A percentile compares a stretch with the other conserved stretches of the same genome.
Conservation (phyloP, 1,139 yeast species). For the Saccharomyces hybrid region DNA sequence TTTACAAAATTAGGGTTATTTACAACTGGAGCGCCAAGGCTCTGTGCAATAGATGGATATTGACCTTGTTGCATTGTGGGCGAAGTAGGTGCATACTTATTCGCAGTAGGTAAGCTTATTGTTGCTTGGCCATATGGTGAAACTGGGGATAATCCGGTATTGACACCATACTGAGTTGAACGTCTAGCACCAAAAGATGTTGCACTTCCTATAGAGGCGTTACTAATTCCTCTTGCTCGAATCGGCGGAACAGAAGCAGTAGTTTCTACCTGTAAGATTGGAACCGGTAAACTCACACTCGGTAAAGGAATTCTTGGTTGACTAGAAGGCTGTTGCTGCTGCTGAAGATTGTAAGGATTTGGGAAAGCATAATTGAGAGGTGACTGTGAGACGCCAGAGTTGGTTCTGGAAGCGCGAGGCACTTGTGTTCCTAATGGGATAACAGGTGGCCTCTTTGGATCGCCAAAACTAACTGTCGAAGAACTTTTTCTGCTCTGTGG, state of each 20-base stretch:
- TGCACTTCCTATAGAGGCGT: slow-evolving; percentile 17
- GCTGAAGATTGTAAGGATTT: background rate
- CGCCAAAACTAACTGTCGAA: background rate
- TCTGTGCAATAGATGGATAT: background rate
- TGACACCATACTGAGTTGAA: background rate
- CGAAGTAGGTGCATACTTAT: background rate
- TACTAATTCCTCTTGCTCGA: slow-evolving; percentile 22
- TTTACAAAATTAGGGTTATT: slow-evolving; percentile 1
- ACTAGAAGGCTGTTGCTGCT: background rate
- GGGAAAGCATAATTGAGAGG: slow-evolving; percentile 4
- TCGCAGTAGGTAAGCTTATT: background rate
- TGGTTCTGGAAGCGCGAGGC: background rate
- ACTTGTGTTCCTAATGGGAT: background rate
- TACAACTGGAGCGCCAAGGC: slow-evolving; percentile 1
- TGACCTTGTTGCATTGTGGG: slow-evolving; percentile 2
- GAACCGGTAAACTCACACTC: slow-evolving; percentile 1
- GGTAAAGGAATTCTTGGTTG: slow-evolving; percentile 4
- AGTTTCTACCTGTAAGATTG: slow-evolving; percentile 2
- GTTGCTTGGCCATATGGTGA: background rate
- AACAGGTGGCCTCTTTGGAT: background rate
- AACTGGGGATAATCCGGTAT: background rate
- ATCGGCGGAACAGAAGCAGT: slow-evolving; percentile 4
- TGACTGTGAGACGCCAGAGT: background rate
- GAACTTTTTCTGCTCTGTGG: background rate
- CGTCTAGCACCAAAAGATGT: slow-evolving; percentile 6